Evolutionary conservation across 2,329 filamentous ascomycete genomes (phyloP), one percentile per base, ranked within the genome.

Genomic region (Ceratocystis destructans): DNA sequence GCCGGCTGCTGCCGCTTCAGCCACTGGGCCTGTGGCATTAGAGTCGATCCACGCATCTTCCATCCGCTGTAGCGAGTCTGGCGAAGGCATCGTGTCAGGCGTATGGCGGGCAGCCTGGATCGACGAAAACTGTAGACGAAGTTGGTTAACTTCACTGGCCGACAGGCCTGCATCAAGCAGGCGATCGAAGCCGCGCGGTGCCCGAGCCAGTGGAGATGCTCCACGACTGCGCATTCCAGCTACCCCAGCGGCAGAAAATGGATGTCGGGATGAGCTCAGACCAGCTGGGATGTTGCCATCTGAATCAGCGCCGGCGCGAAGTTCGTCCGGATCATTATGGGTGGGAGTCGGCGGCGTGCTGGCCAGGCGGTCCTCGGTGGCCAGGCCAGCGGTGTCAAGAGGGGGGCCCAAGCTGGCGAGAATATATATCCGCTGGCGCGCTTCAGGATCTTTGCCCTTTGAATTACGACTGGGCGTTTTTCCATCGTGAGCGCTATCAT

Each of bases 1-100:
- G 22, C 41, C 61, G 2, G 3, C 75, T 74, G 31, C 72, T 73
- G 10, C 72, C 46, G 37, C 41, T 20, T 59, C 33, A 73, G n/a
- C 74, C 76, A 1, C 74, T 76, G 3, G 73, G 73, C 57, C 71
- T 75, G 5, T 69, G 72, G 74, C 77, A 45, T 84, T 85, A 66
- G 83, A 83, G 71, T 97, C 93, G 69, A 97, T 87, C 93, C 93
- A 97, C 10, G 85, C 80, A 72, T 97, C 93, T 75, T 97, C 93
- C 73, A 96, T 82, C 25, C 83, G 79, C 15, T 90, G 85, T 71
- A 96, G 79, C 33, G 87, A 83, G 69, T 87, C 82, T 0, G 89
- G 88, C 10, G 84, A 86, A 0, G 93, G 93, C 87, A 96, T 90
- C 0, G 88, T 89, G 73, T 96, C 92, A 0, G 90, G 90, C 0